phyloP scores from a whole-genome alignment of 1,139 yeast genomes.

The Lodderomyces margitis region DNA sequence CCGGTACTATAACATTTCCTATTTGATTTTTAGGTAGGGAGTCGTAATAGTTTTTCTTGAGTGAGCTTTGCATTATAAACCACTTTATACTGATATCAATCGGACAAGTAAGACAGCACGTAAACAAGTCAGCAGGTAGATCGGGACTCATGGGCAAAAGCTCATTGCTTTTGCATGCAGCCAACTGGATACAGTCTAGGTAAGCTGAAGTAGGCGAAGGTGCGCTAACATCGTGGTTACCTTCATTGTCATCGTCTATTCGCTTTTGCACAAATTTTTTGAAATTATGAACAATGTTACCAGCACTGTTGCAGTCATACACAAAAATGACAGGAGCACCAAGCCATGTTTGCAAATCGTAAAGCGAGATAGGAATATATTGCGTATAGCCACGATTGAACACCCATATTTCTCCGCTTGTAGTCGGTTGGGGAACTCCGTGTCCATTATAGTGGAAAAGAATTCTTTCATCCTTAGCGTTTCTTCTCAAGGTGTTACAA shows the following conservation, averaged over 20 bases:
- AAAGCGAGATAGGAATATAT: slow-evolving; percentile 90
- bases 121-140: slow-evolving; percentile 92
- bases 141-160: slow-evolving; percentile 90
- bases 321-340: slow-evolving; percentile 98
- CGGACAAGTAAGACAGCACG: slow-evolving; percentile 94
- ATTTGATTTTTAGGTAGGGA: slow-evolving; percentile 49
- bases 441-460: slow-evolving; percentile 96
- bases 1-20: slow-evolving; percentile 77
- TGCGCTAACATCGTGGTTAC: slow-evolving; percentile 62
- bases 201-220: slow-evolving; percentile 70
- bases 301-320: slow-evolving; percentile 93
- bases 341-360: slow-evolving; percentile 93
- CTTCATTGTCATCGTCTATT: slow-evolving; percentile 81
- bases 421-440: slow-evolving; percentile 97
- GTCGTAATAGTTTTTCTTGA: slow-evolving; percentile 62
- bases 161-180: slow-evolving; percentile 89
- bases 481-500: slow-evolving; percentile 82
- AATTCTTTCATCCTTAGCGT: slow-evolving; percentile 88
- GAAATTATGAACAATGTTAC: slow-evolving; percentile 87
- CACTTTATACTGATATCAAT: slow-evolving; percentile 91
- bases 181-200: slow-evolving; percentile 87
- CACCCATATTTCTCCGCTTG: slow-evolving; percentile 98
- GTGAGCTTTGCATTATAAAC: slow-evolving; percentile 83
- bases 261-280: slow-evolving; percentile 88
- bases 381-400: slow-evolving; percentile 96